Percentiles rank a stretch among this genome's conserved stretches.
These are phyloP conservation scores for Saccharomyces hybrid DNA, from an alignment of 1,139 yeast genomes.

Conservation along the genomic window DNA sequence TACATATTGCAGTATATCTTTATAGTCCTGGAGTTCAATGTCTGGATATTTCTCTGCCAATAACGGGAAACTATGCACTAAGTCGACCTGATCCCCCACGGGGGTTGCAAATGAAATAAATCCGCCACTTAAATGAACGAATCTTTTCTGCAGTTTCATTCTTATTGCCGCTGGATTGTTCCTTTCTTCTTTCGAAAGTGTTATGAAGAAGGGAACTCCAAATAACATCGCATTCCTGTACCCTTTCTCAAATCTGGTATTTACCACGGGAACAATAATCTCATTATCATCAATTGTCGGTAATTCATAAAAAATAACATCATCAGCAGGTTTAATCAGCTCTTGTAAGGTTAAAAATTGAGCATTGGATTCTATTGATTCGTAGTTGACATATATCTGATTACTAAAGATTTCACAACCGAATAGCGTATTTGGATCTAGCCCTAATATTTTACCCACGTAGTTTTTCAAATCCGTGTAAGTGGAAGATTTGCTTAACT, in stretches of 20 bases:
- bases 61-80: constrained; percentile 17
- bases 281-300: constrained; percentile 35
- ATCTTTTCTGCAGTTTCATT: constrained; percentile 44
- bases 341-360: constrained; percentile 63
- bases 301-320: constrained; percentile 62
- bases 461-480: constrained; percentile 58
- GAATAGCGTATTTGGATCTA: constrained; percentile 42
- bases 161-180: constrained; percentile 50
- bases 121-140: constrained; percentile 36
- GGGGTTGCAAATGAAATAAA: constrained; percentile 21
- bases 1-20: constrained; percentile 14
- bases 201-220: constrained; percentile 71
- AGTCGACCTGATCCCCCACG: constrained; percentile 1
- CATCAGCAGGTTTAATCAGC: constrained; percentile 56
- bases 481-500: constrained; percentile 57
- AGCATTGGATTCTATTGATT: constrained; percentile 48
- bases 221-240: constrained; percentile 38
- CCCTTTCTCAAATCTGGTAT: constrained; percentile 42
- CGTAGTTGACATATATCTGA: constrained; percentile 64
- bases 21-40: constrained; percentile 9
- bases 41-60: constrained; percentile 18
- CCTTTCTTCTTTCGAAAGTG: constrained; percentile 43
- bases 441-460: constrained; percentile 45
- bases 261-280: constrained; percentile 62
- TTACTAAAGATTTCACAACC: constrained; percentile 67